Evolutionary conservation across 495 filamentous ascomycete genomes (phyloP).

Genomic region (Tuber brumale): DNA sequence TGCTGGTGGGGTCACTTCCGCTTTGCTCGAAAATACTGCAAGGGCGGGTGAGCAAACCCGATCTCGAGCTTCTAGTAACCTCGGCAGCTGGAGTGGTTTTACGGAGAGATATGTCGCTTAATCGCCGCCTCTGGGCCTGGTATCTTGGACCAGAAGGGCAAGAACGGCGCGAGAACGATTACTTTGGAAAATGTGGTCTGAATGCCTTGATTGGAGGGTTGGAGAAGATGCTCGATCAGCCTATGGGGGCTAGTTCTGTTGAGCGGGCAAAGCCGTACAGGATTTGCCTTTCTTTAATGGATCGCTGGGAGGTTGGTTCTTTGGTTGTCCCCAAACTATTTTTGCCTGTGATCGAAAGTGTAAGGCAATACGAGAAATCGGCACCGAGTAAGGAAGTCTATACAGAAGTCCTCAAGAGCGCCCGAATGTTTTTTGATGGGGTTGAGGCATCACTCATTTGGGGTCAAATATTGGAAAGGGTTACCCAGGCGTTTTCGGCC

Average conservation of each 20-base stretch:
- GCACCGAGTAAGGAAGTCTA: constrained; percentile 59
- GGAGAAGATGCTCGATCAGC: constrained; percentile 62
- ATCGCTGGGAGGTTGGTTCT: constrained; percentile 92
- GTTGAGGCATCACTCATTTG: constrained; percentile 93
- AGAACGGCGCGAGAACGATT: constrained; percentile 53
- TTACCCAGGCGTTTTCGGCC: constrained; percentile 53
- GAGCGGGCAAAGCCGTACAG: constrained; percentile 83
- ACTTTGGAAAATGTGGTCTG: constrained; percentile 75
- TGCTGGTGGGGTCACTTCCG: constrained; percentile 85
- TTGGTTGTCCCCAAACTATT: constrained; percentile 82
- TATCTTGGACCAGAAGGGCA: constrained; percentile 67
- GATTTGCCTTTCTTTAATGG: constrained; percentile 91
- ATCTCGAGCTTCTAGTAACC: constrained; percentile 71
- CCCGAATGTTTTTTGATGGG: constrained; percentile 92
- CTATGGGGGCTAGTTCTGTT: constrained; percentile 49
- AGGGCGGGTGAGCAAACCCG: constrained; percentile 58
- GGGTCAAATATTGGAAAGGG: constrained; percentile 61
- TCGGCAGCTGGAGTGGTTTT: constrained; percentile 79
- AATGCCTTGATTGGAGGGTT: constrained; percentile 66
- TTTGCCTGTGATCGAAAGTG: constrained; percentile 70
- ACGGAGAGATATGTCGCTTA: constrained; percentile 91
- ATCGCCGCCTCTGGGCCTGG: constrained; percentile 93
- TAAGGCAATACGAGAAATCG: constrained; percentile 60
- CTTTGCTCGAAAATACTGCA: constrained; percentile 80
- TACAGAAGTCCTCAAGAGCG: constrained; percentile 82